Conservation (phyloP, 148 eudicot genomes). For the Fagopyrum tataricum region DNA sequence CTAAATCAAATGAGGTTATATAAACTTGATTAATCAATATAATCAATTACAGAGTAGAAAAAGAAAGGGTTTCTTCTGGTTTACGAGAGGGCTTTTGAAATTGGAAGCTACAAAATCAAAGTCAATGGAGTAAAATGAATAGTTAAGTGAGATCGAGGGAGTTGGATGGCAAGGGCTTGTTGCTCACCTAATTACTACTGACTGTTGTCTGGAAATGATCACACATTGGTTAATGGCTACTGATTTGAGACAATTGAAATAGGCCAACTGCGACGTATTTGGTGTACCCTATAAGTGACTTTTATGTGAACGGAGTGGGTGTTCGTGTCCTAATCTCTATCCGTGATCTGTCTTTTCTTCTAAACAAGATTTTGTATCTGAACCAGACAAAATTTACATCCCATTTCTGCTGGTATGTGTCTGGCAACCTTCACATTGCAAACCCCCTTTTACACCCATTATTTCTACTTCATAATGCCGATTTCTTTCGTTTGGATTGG, state of each 20-base stretch:
- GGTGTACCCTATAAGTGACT: not conserved
- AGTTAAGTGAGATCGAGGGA: not conserved
- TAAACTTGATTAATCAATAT: slow-evolving; percentile 5
- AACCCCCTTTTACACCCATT: not conserved
- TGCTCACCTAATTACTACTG: not conserved
- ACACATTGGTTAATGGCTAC: no score
- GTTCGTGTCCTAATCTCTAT: not conserved
- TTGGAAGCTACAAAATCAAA: slow-evolving; percentile 1
- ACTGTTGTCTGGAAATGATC: not conserved
- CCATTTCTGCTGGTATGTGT: not conserved
- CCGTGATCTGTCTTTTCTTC: not conserved
- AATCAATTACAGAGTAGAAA: not conserved
- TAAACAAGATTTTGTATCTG: not conserved
- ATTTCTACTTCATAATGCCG: no score
- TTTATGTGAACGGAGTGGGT: not conserved
- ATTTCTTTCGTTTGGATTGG: no score
- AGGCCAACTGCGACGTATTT: not conserved
- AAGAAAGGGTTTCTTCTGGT: not conserved
- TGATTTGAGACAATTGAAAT: not conserved
- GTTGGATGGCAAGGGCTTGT: not conserved
- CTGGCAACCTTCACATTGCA: not conserved
- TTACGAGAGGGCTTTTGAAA: slow-evolving; percentile 3
- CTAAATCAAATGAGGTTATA: not conserved
- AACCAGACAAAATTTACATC: not conserved
- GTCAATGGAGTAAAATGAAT: slow-evolving; percentile 13